Evolutionary conservation across 179 eudicot species (phyloP), one percentile per base, ranked within the genome.

Genomic region (Pouteria campechiana): DNA sequence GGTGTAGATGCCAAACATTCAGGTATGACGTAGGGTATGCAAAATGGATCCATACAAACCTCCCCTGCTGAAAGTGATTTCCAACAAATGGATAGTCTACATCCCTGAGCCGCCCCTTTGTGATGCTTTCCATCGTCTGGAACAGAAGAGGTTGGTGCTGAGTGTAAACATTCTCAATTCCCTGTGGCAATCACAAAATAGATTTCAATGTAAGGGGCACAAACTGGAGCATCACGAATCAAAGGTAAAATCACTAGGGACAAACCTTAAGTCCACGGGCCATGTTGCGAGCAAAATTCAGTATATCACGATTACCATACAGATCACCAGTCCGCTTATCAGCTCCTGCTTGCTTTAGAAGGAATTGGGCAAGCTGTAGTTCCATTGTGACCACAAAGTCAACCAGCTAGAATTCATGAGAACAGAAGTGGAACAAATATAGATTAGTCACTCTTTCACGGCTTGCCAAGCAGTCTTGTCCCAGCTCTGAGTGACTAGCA

Each of bases 181-280:
- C 95, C 95, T 86, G 46, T 29, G 60, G 37, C 30, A 44, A 51
- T 27, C 20, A 35, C 5, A 32, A 15, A 23, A 32, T 28, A 1
- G 24, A 15, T n/a, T n/a, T n/a, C n/a, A n/a, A n/a, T n/a, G n/a
- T n/a, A n/a, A n/a, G n/a, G n/a, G n/a, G n/a, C n/a, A n/a, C n/a
- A 28, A 28, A 27, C 24, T 29, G 33, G 9, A 46, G 17, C 7
- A 40, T n/a, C 55, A 20, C 10, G 41, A 14, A 19, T n/a, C 46
- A 17, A 8, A 11, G 23, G 7, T 15, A 12, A 55, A 31, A 9
- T 7, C 14, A 7, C 18, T 23, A 47, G 23, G 24, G 22, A 47
- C 68, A 45, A 46, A 86, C 95, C 87, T 82, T 82, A 39, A 82
- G 73, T 49, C 95, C 95, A 48, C 93, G 95, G 44, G 95, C 95